phyloP scores from a whole-genome alignment of 2,329 filamentous ascomycete genomes.

The Truncatella angustata region DNA sequence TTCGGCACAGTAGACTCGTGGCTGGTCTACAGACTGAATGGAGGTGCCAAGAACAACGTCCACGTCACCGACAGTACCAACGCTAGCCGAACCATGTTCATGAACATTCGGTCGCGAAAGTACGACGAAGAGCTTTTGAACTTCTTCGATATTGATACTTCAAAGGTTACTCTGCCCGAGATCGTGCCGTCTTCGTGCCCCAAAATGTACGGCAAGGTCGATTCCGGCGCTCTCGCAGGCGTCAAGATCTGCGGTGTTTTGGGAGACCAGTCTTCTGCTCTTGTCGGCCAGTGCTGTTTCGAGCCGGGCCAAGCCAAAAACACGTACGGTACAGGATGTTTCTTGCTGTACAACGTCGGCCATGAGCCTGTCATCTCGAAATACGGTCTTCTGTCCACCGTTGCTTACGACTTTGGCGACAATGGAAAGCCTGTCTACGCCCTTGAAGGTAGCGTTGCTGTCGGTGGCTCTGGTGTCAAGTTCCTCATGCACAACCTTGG shows the following conservation, averaged over 20 bases:
- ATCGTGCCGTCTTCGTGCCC: slow-evolving; percentile 80
- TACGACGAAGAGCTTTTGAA: slow-evolving; percentile 76
- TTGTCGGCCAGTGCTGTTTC: slow-evolving; percentile 86
- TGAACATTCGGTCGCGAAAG: slow-evolving; percentile 77
- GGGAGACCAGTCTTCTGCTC: slow-evolving; percentile 81
- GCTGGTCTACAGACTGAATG: slow-evolving; percentile 83
- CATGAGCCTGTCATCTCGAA: slow-evolving; percentile 81
- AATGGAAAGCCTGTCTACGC: slow-evolving; percentile 67
- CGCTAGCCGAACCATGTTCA: slow-evolving; percentile 90
- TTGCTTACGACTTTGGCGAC: slow-evolving; percentile 77
- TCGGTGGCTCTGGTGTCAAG: slow-evolving; percentile 78
- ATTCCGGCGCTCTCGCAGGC: slow-evolving; percentile 64
- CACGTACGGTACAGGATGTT: slow-evolving; percentile 88
- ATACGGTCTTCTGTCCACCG: slow-evolving; percentile 79
- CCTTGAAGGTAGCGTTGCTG: slow-evolving; percentile 79
- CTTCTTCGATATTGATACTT: slow-evolving; percentile 71
- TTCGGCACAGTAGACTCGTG: slow-evolving; percentile 90
- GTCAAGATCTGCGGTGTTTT: slow-evolving; percentile 78
- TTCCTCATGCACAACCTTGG: slow-evolving; percentile 66
- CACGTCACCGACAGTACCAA: slow-evolving; percentile 87
- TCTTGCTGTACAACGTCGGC: slow-evolving; percentile 86
- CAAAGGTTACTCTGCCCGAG: slow-evolving; percentile 73
- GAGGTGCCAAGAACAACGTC: slow-evolving; percentile 60
- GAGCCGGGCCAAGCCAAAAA: slow-evolving; percentile 82
- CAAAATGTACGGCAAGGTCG: slow-evolving; percentile 68